Percentiles rank a stretch among this genome's conserved stretches.
These are phyloP conservation scores for Lactifluus subvellereus DNA, from an alignment of 768 basidiomycete genomes.

Conservation along the genomic window DNA sequence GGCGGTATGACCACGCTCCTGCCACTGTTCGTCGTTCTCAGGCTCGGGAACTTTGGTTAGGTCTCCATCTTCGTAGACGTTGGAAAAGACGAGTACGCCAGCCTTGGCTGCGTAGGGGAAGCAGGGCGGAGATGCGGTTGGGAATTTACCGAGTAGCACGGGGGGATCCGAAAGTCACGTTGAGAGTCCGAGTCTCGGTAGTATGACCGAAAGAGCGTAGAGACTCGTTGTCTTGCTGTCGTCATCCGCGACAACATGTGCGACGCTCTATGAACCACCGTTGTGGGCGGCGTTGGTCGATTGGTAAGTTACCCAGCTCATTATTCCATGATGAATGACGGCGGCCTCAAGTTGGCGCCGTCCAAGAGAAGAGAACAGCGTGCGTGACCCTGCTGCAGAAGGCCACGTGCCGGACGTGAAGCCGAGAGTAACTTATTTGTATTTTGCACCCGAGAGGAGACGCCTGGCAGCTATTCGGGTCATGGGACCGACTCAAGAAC, in stretches of 20 bases:
- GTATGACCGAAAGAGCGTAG: slow-evolving; percentile 52
- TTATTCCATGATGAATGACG: too few relatives aligned
- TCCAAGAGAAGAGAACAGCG: too few relatives aligned
- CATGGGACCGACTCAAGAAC: too few relatives aligned
- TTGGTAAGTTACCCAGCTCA: too few relatives aligned
- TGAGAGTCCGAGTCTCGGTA: slow-evolving; percentile 30
- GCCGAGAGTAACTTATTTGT: too few relatives aligned
- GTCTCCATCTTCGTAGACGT: slow-evolving; percentile 72
- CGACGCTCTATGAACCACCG: slow-evolving; percentile 34
- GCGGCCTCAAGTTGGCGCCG: too few relatives aligned
- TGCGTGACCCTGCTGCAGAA: too few relatives aligned
- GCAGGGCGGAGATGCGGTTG: slow-evolving; percentile 60
- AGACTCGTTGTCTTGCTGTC: slow-evolving; percentile 47
- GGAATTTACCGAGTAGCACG: slow-evolving; percentile 55
- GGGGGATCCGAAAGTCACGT: slow-evolving; percentile 34
- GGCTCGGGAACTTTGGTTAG: slow-evolving; percentile 50
- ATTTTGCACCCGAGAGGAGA: too few relatives aligned
- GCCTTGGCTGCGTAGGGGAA: slow-evolving; percentile 57
- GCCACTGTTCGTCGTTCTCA: slow-evolving; percentile 65
- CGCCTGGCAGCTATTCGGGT: too few relatives aligned
- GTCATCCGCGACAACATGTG: slow-evolving; percentile 54
- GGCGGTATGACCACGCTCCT: slow-evolving; percentile 66
- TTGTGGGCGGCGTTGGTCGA: too few relatives aligned
- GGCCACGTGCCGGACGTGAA: too few relatives aligned
- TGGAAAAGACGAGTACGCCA: slow-evolving; percentile 73